Evolutionary conservation across 495 filamentous ascomycete species (phyloP), one percentile per base, ranked within the genome.

Genomic region (Annulohypoxylon maeteangense): DNA sequence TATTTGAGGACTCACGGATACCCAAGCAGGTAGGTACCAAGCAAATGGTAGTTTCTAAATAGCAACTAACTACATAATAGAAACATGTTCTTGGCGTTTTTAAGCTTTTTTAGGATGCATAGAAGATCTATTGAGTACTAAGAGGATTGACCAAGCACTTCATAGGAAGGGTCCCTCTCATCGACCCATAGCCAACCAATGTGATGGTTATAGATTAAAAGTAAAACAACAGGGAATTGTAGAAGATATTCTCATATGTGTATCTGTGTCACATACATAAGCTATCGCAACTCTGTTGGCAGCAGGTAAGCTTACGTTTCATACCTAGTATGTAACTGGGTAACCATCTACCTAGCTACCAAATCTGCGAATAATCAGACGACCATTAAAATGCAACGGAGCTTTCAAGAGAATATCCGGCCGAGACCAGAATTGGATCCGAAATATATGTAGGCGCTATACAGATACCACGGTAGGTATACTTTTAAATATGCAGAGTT

Each of bases 401-500:
- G 12, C 14, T 50, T 50, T 14, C 22, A 25, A 32, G 4, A 53
- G 5, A 29, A 31, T 20, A 31, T 29, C 23, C 27, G 27, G 48
- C 48, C 48, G 27, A 54, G 50, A 34, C 27, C 29, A 32, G 6
- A 7, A 34, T 16, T 14, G 25, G 2, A 53, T 53, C 29, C 34
- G 34, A 7, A 54, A n/a, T n/a, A n/a, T n/a, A n/a, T n/a, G n/a
- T n/a, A 32, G n/a, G 18, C 50, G 16, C 50, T n/a, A 44, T 44
- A 4, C n/a, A 54, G 29, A 2, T n/a, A 8, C 25, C 10, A 14
- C 29, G 16, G 50, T 14, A 3, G 29, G n/a, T n/a, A n/a, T n/a
- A n/a, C 47, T 23, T 29, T 54, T 54, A 54, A 32, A 34, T 54
- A n/a, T n/a, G n/a, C n/a, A 31, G 50, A 54, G 29, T 34, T 34